Evolutionary conservation across 768 basidiomycete species (phyloP).

Genomic region (Lentinus brumalis): DNA sequence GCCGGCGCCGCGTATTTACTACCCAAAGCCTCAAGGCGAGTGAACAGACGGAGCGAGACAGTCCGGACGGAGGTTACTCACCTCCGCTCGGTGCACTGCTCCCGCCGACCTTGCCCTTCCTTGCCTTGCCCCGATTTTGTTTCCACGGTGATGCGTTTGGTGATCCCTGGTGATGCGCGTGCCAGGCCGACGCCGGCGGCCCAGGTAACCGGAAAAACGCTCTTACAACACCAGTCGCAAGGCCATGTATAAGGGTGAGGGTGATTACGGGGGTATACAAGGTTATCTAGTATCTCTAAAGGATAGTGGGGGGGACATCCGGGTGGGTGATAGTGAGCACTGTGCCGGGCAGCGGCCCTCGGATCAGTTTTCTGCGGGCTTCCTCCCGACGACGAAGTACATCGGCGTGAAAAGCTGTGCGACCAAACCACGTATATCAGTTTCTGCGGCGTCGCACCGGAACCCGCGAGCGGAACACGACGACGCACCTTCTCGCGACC

Average conservation of each 20-base stretch:
- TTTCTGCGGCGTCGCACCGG: neutral
- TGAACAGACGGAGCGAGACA: neutral
- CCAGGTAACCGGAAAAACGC: neutral
- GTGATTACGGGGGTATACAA: conserved; percentile 19
- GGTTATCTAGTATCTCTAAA: conserved; percentile 3
- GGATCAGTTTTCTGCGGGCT: conserved; percentile 25
- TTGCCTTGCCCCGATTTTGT: neutral
- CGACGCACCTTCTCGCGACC: conserved; percentile 78
- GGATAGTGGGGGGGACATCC: neutral
- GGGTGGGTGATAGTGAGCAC: neutral
- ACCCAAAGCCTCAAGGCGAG: neutral
- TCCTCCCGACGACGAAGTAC: conserved; percentile 61
- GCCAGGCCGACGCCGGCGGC: no score
- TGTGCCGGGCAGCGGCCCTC: neutral
- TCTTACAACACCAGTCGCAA: neutral
- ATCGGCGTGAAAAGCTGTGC: conserved; percentile 84
- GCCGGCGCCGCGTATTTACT: no score
- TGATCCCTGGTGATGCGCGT: no score
- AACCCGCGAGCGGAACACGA: neutral
- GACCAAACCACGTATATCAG: conserved; percentile 16
- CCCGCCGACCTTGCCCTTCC: neutral
- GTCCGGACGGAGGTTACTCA: neutral
- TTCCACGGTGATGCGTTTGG: no score
- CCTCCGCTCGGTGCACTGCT: neutral
- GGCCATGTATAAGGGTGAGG: conserved; percentile 2